A percentile compares a stretch with the other conserved stretches of the same genome.
Conservation (phyloP, 306 rosid species). For the Hippophae rhamnoides region DNA sequence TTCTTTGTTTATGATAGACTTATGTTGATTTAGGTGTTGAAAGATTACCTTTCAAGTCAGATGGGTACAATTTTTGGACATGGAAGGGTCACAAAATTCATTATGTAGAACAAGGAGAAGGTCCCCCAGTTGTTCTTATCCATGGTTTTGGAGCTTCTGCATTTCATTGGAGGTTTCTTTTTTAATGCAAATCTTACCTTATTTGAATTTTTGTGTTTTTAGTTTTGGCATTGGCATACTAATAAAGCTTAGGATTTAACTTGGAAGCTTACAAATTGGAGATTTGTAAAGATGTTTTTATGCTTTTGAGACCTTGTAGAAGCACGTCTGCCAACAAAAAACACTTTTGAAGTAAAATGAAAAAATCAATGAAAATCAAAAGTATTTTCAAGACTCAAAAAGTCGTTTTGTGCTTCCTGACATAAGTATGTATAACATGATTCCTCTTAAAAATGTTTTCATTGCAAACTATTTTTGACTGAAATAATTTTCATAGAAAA, state of each 20-base stretch:
- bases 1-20: constrained; percentile 12
- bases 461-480: too few relatives aligned
- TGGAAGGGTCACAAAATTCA: constrained; percentile 90
- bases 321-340: too few relatives aligned
- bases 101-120: constrained; percentile 92
- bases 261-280: too few relatives aligned
- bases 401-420: too few relatives aligned
- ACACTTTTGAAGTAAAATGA: too few relatives aligned
- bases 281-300: too few relatives aligned
- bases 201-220: not conserved
- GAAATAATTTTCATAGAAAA: too few relatives aligned
- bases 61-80: constrained; percentile 84
- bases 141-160: constrained; percentile 97
- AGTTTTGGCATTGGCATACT: not conserved
- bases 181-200: constrained; percentile 1
- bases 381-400: too few relatives aligned
- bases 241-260: not conserved
- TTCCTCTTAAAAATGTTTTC: too few relatives aligned
- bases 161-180: constrained; percentile 76
- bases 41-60: constrained; percentile 53
- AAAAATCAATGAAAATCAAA: too few relatives aligned
- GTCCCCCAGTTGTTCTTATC: constrained; percentile 74
- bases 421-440: too few relatives aligned
- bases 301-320: too few relatives aligned
- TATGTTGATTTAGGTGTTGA: constrained; percentile 37